Evolutionary conservation across 176 grass and related monocot species (phyloP).

Genomic region (Carex scoparia): DNA sequence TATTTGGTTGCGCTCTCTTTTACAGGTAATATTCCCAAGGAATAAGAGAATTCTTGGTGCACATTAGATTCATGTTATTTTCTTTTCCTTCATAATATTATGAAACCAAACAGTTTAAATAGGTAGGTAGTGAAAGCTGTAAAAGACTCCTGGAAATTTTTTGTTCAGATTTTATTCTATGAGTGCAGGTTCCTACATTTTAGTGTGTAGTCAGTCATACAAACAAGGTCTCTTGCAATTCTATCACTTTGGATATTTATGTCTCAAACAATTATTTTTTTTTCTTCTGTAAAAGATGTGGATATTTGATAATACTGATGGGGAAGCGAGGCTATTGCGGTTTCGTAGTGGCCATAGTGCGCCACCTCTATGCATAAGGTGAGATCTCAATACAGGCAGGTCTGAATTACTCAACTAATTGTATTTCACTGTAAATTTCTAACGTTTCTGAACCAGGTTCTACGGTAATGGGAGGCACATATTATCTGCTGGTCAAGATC

Average conservation of each 20-base stretch:
- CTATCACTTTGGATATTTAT: neutral
- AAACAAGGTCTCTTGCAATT: neutral
- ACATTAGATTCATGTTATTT: neutral
- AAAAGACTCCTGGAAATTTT: neutral
- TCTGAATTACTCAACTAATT: neutral
- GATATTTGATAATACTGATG: conserved; percentile 93
- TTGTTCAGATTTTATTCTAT: neutral
- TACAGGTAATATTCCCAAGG: neutral
- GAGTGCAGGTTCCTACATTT: neutral
- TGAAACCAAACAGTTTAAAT: neutral
- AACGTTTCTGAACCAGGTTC: conserved; percentile 48
- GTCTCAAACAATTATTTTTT: neutral
- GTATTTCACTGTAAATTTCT: conserved; percentile 2
- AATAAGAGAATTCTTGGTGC: neutral
- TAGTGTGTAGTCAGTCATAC: neutral
- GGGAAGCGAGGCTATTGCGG: conserved; percentile 80
- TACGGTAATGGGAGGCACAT: conserved; percentile 89
- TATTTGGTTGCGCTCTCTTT: neutral
- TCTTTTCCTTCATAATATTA: neutral
- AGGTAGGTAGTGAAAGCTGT: neutral
- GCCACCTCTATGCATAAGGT: conserved; percentile 89
- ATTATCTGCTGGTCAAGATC: conserved; percentile 93
- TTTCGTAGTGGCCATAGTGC: conserved; percentile 98
- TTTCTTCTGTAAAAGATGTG: conserved; percentile 57
- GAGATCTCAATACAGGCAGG: conserved; percentile 7